A percentile compares a stretch with the other conserved stretches of the same genome.
phyloP scores from a whole-genome alignment of 805 yeast species.

The Starmera quercuum region DNA sequence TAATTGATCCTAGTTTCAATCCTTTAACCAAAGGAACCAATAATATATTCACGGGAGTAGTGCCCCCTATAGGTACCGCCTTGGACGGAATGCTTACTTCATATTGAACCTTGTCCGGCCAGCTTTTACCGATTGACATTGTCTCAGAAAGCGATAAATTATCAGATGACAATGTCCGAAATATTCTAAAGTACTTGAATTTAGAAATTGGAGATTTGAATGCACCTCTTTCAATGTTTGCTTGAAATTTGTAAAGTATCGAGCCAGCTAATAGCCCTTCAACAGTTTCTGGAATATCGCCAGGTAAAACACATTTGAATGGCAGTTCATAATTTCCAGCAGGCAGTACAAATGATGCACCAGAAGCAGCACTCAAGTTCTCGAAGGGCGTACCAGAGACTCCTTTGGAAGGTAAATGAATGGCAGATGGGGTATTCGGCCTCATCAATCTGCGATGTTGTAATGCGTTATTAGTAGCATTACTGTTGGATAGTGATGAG shows the following conservation, averaged over 20 bases:
- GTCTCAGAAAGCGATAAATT: conserved; percentile 69
- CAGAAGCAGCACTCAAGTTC: conserved; percentile 13
- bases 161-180: conserved; percentile 78
- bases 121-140: conserved; percentile 81
- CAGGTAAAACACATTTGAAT: conserved; percentile 74
- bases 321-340: conserved; percentile 85
- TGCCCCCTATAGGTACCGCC: conserved; percentile 82
- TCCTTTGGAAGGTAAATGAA: conserved; percentile 21
- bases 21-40: conserved; percentile 79
- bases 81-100: conserved; percentile 76
- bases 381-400: conserved; percentile 26
- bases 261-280: conserved; percentile 84
- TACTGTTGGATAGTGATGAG: conserved; percentile 10
- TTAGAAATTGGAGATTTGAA: conserved; percentile 38
- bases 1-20: conserved; percentile 57
- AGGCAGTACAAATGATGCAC: conserved; percentile 33
- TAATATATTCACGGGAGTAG: conserved; percentile 57
- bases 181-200: conserved; percentile 61
- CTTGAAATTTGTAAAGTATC: conserved; percentile 62
- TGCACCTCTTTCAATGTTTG: conserved; percentile 62
- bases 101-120: conserved; percentile 87
- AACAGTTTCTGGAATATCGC: conserved; percentile 70
- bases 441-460: too few species aligned
- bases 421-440: conserved; percentile 16
- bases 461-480: too few species aligned